Conservation (phyloP, 2,329 filamentous ascomycete species). For the Neonectria neomacrospora region DNA sequence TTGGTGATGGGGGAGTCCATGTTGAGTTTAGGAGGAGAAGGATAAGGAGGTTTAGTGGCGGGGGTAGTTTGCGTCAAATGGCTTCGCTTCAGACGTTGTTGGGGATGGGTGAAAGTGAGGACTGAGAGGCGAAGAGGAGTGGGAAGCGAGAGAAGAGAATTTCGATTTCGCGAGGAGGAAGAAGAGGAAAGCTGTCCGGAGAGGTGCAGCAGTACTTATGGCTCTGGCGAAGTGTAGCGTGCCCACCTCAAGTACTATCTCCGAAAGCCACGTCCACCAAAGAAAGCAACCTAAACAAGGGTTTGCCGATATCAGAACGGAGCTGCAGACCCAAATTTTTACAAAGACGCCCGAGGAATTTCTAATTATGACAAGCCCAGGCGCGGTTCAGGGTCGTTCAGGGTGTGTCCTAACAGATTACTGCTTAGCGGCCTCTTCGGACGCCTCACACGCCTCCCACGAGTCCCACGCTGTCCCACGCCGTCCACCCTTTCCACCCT, state of each 20-base stretch:
- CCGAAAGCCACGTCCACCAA: not conserved
- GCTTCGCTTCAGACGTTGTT: not conserved
- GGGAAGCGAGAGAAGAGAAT: constrained; percentile 2
- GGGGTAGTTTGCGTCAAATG: not conserved
- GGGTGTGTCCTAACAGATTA: constrained; percentile 2
- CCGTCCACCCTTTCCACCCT: not conserved
- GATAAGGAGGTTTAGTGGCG: not conserved
- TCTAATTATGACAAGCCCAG: constrained; percentile 4
- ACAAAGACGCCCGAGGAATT: constrained; percentile 7
- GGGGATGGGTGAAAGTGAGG: not conserved
- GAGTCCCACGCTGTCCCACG: not conserved
- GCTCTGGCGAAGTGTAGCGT: constrained; percentile 14
- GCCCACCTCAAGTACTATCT: constrained; percentile 9
- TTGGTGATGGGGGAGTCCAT: constrained; percentile 27
- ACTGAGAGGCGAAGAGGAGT: not conserved
- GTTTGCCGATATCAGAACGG: not conserved
- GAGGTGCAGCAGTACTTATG: constrained; percentile 8
- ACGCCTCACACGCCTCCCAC: constrained; percentile 3
- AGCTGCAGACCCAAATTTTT: constrained; percentile 4
- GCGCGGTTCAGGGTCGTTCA: constrained; percentile 9
- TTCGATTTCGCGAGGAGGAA: constrained; percentile 1
- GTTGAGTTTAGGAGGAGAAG: not conserved
- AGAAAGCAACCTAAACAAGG: not conserved
- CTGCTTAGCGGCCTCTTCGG: constrained; percentile 17
- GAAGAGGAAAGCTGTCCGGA: constrained; percentile 1